These are phyloP conservation scores for Phytophthora quininea DNA, from an alignment of 352 stramenopile species.

Conservation along the genomic window DNA sequence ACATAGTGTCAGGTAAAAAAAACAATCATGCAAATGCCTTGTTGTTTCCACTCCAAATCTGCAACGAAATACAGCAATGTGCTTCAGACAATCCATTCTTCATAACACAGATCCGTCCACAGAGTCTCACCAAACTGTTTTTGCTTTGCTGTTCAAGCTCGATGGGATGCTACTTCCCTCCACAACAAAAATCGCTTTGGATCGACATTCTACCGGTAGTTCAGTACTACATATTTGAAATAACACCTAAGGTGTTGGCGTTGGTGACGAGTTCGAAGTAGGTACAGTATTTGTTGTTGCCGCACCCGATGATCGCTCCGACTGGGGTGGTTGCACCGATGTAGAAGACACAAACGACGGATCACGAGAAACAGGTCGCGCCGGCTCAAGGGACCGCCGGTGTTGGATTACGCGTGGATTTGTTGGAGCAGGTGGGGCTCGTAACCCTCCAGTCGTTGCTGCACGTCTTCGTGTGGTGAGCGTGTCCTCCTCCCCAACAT, in stretches of 20 bases:
- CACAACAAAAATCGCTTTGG: neutral
- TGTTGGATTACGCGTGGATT: constrained; percentile 9
- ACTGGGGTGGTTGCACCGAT: constrained; percentile 26
- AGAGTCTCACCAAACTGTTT: too few relatives aligned
- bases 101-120: neutral
- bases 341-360: constrained; percentile 29
- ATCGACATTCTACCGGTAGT: constrained; percentile 16
- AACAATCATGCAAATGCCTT: constrained; percentile 28
- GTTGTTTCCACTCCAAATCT: too few relatives aligned
- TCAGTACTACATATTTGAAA: too few relatives aligned
- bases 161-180: neutral
- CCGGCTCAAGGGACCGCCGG: constrained; percentile 24
- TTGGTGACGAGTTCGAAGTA: constrained; percentile 23
- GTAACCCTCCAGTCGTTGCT: constrained; percentile 20
- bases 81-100: constrained; percentile 1
- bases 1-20: constrained; percentile 21
- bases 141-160: neutral
- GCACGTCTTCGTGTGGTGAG: constrained; percentile 28
- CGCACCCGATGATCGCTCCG: constrained; percentile 27
- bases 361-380: neutral
- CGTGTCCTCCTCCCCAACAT: constrained; percentile 25
- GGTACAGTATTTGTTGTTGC: constrained; percentile 27
- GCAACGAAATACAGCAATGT: constrained; percentile 31
- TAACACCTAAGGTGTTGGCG: constrained; percentile 1
- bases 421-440: constrained; percentile 11